These are phyloP conservation scores for Termitomyces sp. DNA, from an alignment of 768 basidiomycete genomes.

Conservation along the genomic window DNA sequence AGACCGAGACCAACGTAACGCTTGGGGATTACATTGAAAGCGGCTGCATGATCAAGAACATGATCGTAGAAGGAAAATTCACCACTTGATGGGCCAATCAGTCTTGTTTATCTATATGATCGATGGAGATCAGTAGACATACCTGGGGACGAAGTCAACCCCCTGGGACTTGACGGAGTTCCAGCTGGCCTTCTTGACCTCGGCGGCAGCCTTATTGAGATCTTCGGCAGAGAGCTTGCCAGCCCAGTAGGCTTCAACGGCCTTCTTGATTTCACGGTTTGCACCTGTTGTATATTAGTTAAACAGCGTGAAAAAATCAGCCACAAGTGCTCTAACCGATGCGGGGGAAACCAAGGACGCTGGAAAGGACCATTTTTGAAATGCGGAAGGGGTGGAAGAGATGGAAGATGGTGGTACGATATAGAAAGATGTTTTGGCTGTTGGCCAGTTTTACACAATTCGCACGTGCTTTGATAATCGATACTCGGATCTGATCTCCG, in stretches of 20 bases:
- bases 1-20: slow-evolving; percentile 86
- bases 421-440: slow-evolving; percentile 16
- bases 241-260: slow-evolving; percentile 97
- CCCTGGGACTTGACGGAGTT: slow-evolving; percentile 75
- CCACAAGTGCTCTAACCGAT: slow-evolving; percentile 50
- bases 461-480: slow-evolving; percentile 36
- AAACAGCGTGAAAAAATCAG: background rate
- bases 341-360: slow-evolving; percentile 90
- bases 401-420: slow-evolving; percentile 25
- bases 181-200: slow-evolving; percentile 89
- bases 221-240: slow-evolving; percentile 86
- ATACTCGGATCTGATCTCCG: slow-evolving; percentile 23
- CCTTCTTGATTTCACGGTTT: slow-evolving; percentile 95
- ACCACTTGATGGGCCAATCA: slow-evolving; percentile 51
- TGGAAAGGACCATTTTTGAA: slow-evolving; percentile 66
- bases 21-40: slow-evolving; percentile 95
- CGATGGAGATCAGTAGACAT: slow-evolving; percentile 20
- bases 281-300: slow-evolving; percentile 49
- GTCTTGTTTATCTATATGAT: slow-evolving; percentile 13
- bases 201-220: slow-evolving; percentile 81
- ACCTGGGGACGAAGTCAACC: slow-evolving; percentile 93
- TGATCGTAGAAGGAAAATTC: slow-evolving; percentile 99
- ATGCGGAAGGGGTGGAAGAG: slow-evolving; percentile 15
- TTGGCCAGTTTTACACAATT: slow-evolving; percentile 25
- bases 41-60: slow-evolving; percentile 93